phyloP scores from a whole-genome alignment of 208 protist species.

The Acanthamoeba lenticulata region DNA sequence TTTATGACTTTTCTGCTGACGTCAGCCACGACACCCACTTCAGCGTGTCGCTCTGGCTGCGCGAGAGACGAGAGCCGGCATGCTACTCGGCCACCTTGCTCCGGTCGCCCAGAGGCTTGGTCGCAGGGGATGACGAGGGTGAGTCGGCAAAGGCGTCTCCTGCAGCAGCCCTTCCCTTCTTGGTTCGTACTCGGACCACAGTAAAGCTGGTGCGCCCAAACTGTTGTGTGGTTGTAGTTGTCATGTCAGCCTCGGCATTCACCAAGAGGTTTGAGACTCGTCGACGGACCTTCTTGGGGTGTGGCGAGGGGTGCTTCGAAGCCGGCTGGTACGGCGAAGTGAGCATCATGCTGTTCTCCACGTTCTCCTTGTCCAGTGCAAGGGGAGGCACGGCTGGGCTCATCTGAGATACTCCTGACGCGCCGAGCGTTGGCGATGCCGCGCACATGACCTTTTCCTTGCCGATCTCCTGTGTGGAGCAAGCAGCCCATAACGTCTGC shows the following conservation, averaged over 20 bases:
- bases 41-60: too few relatives aligned
- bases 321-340: background rate
- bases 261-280: background rate
- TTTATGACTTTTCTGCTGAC: too few relatives aligned
- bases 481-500: background rate
- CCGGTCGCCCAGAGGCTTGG: background rate
- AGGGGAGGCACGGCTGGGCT: background rate
- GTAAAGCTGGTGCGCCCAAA: background rate
- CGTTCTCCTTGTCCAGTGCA: background rate
- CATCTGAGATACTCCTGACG: background rate
- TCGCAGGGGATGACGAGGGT: background rate
- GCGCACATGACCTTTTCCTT: background rate
- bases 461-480: background rate
- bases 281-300: slow-evolving; percentile 2
- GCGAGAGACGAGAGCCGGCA: background rate
- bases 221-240: background rate
- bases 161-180: background rate
- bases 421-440: background rate
- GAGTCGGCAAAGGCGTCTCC: slow-evolving; percentile 10
- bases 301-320: slow-evolving; percentile 23
- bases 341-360: background rate
- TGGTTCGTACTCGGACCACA: slow-evolving; percentile 31
- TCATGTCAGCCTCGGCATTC: too few relatives aligned
- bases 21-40: too few relatives aligned
- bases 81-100: background rate